Conservation (phyloP, 2,329 filamentous ascomycete genomes). For the Hypoxylon sp. region DNA sequence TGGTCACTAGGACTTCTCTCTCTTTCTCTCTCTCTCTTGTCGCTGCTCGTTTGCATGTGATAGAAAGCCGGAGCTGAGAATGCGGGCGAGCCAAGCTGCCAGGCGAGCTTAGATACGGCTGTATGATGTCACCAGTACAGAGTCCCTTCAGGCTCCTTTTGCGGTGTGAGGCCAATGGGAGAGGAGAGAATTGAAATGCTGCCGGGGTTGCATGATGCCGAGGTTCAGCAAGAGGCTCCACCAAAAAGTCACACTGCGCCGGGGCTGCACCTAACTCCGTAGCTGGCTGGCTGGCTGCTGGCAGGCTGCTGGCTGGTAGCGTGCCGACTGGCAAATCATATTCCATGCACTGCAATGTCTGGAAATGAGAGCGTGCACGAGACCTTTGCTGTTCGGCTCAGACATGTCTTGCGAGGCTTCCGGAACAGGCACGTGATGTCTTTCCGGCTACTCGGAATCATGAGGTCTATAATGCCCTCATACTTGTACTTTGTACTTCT, state of each 20-base stretch:
- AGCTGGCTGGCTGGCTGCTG: neutral
- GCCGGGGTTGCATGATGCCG: conserved; percentile 18
- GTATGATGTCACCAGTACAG: conserved; percentile 20
- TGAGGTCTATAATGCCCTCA: neutral
- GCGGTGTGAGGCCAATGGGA: conserved; percentile 13
- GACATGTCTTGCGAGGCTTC: neutral
- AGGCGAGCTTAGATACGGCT: too few species aligned
- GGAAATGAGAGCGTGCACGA: too few species aligned
- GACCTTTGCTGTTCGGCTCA: neutral
- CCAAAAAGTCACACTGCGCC: conserved; percentile 5
- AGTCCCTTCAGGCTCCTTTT: neutral
- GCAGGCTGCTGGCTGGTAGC: neutral
- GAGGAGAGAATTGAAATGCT: conserved; percentile 2
- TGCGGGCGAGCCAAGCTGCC: conserved; percentile 8
- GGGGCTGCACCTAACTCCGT: neutral
- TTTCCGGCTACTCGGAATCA: neutral
- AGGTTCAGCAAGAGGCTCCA: conserved; percentile 7
- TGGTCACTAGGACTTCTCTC: neutral
- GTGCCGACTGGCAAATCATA: too few species aligned
- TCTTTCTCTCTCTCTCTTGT: neutral
- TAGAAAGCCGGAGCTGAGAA: conserved; percentile 20
- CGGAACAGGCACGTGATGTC: conserved; percentile 10
- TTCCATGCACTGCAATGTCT: too few species aligned
- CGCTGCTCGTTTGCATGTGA: conserved; percentile 23
- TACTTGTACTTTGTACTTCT: neutral